These are phyloP conservation scores for Penicillium expansum DNA, from an alignment of 2,329 filamentous ascomycete species.

Conservation along the genomic window DNA sequence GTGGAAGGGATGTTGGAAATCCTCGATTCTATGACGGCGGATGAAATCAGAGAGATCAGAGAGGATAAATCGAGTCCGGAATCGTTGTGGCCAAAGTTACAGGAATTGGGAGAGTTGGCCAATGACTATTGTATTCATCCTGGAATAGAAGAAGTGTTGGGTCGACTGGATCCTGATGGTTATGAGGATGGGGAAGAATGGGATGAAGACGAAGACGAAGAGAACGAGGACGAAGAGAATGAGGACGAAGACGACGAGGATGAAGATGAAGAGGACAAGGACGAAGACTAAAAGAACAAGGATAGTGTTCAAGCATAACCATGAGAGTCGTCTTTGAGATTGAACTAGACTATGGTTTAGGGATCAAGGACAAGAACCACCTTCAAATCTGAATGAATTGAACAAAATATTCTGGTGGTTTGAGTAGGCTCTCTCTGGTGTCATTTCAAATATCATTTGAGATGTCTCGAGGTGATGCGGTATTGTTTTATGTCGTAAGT, in stretches of 20 bases:
- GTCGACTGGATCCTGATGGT: neutral
- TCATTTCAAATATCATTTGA: neutral
- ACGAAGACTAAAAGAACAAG: neutral
- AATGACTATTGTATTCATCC: neutral
- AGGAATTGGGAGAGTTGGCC: constrained; percentile 11
- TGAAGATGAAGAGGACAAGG: neutral
- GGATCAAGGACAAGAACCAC: neutral
- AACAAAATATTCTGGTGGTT: neutral
- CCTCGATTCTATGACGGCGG: neutral
- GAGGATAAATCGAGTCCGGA: neutral
- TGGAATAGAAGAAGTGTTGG: neutral
- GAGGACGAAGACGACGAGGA: neutral
- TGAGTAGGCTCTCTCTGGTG: neutral
- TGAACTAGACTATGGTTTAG: neutral
- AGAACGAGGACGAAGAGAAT: neutral
- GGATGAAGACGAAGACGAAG: neutral
- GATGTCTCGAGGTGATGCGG: neutral
- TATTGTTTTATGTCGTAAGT: neutral
- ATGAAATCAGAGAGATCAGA: constrained; percentile 12
- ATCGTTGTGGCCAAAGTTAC: neutral
- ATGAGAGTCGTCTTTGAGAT: neutral
- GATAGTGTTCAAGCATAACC: neutral
- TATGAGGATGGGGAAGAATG: neutral
- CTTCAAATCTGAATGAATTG: neutral
- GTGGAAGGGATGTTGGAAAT: constrained; percentile 12